Base-by-base conservation (phyloP, 2,329 filamentous ascomycete genomes). In the Taxawa tesnikishii region DNA sequence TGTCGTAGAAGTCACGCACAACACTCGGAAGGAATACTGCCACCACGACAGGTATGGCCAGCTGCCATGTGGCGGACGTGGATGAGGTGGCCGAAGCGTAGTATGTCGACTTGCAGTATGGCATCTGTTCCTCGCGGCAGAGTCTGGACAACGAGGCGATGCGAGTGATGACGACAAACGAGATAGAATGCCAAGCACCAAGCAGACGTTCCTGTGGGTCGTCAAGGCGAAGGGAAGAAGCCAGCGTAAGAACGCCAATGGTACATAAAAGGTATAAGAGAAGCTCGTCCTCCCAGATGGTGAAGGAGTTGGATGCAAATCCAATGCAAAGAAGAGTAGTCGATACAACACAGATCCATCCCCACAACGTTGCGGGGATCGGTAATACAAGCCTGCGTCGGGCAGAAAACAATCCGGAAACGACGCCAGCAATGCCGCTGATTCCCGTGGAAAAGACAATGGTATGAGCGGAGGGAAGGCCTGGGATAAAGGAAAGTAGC, bases 101-200 rank as follows among this genome's bases (percentile, higher is more conserved):
- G 62, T 94, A 98, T 0, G 90, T 94, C 2, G 88, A 94, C 33
- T 73, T 75, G 63, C 90, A 98, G 60, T 80, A 92, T 0, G 90
- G 90, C 83, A 96, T 94, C 60, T 98, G 90, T 60, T 98, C 90
- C 55, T 98, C 90, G 36, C 90, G 79, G 53, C 90, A 98, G 13
- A 98, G 75, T 43, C 85, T 82, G 7, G 90, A 94, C 43, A 88
- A 76, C 1, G 87, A 93, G 1, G 85, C 80, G 3, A 88, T 33
- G 33, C 88, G 77, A 10, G 79, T 79, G 9, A 96, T 68, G 4
- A 84, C 51, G 35, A 90, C 66, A 49, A 98, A 96, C 2, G 84
- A 63, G 13, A 88, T 54, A 0, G 90, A 90, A 51, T 98, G 87
- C 47, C 87, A 88, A 15, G 83, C 67, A 15, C 81, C 85, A 28